Evolutionary conservation across 1,139 yeast genomes (phyloP), one percentile per base, ranked within the genome.

Genomic region (Arxiozyma slooffiae): DNA sequence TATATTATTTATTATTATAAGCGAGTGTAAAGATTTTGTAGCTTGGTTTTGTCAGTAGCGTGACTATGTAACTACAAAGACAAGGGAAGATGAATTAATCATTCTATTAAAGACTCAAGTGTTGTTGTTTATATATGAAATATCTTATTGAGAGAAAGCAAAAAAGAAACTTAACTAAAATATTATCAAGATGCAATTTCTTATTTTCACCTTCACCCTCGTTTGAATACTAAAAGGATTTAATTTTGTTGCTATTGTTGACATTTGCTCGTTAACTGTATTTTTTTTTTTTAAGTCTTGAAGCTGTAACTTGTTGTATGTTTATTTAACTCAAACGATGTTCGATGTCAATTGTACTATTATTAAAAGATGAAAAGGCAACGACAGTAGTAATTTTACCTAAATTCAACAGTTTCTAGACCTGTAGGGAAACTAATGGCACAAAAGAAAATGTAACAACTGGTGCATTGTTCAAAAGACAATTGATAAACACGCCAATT

Each of bases 11-110:
- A 44, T 26, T 20, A 11, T 18, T 7, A 38, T 22, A 46, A 47
- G 45, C 49, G 49, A 47, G 26, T 47, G 49, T 16, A 47, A 9
- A 16, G 11, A 30, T 38, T 43, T 39, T 38, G 30, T 5, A n/a
- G 16, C 16, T 14, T 11, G n/a, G 36, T 11, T 8, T n/a, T 11
- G 36, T 30, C n/a, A 30, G 14, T 2, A 2, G 3, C 11, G 14
- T 11, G 36, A 30, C 2, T 30, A n/a, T n/a, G n/a, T n/a, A 14
- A 6, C 36, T 30, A 30, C 3, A 30, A 2, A 30, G 14, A 14
- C n/a, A 30, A 11, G 8, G 21, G n/a, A 17, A 17, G n/a, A 26
- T 26, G 21, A 1, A 4, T 2, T 30, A 30, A 30, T 2, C 7
- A 5, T n/a, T 14, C 14, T 2, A 14, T 4, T 11, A 30, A 30